Conservation (phyloP, 768 basidiomycete species). For the Lentinula sp. region DNA sequence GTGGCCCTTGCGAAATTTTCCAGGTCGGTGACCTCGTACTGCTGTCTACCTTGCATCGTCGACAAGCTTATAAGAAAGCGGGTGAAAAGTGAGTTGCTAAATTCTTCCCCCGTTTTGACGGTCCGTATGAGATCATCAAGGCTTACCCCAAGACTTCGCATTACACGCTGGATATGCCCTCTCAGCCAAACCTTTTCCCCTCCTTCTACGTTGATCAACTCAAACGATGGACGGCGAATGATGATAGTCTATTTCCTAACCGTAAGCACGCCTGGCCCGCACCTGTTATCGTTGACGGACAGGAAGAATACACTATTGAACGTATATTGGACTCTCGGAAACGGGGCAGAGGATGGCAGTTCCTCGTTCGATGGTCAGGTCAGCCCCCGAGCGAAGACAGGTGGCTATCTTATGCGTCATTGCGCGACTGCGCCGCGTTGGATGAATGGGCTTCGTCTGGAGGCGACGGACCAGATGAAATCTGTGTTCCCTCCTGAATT, state of each 20-base stretch:
- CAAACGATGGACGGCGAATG: conserved; percentile 11
- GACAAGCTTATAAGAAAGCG: conserved; percentile 21
- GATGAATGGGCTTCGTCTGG: conserved; percentile 2
- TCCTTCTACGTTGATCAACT: conserved; percentile 23
- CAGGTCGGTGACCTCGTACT: conserved; percentile 27
- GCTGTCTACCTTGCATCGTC: conserved; percentile 25
- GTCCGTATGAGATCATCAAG: conserved; percentile 15
- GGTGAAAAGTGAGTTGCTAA: conserved; percentile 28
- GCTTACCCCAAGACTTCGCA: conserved; percentile 6
- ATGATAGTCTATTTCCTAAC: conserved; percentile 17
- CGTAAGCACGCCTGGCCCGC: conserved; percentile 10
- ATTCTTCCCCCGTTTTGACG: conserved; percentile 32
- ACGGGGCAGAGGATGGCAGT: conserved; percentile 17
- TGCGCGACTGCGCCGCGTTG: conserved; percentile 7
- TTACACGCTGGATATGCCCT: conserved; percentile 13
- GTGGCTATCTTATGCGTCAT: conserved; percentile 13
- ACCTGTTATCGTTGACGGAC: conserved; percentile 9
- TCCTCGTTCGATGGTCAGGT: conserved; percentile 17
- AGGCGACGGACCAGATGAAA: not conserved
- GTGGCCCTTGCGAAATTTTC: conserved; percentile 15
- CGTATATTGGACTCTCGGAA: conserved; percentile 14
- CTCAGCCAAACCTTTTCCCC: conserved; percentile 13
- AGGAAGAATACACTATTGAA: conserved; percentile 15
- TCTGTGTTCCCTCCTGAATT: too few relatives aligned
- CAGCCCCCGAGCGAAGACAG: conserved; percentile 11